Evolutionary conservation across 2,329 filamentous ascomycete species (phyloP).

Genomic region (Geoglossum cookeanum): DNA sequence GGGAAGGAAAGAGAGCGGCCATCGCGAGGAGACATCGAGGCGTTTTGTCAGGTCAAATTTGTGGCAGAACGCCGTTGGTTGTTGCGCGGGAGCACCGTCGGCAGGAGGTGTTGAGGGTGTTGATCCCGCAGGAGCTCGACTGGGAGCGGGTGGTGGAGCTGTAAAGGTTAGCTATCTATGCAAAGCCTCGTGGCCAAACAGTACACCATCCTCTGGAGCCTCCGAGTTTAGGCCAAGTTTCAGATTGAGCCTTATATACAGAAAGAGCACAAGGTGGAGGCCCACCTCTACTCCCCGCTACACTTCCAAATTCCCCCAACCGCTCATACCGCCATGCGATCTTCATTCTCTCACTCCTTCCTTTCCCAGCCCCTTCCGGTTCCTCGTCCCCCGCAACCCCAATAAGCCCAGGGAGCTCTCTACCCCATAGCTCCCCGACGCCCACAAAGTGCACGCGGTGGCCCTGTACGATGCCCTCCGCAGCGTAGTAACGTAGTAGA

Average conservation of each 20-base stretch:
- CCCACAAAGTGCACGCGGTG: conserved; percentile 78
- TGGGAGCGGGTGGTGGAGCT: not conserved
- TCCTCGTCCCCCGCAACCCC: conserved; percentile 25
- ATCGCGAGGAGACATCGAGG: conserved; percentile 18
- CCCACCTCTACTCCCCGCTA: conserved; percentile 41
- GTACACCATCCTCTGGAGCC: not conserved
- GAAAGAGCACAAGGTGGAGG: conserved; percentile 5
- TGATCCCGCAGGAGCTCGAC: not conserved
- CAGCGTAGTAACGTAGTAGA: conserved; percentile 72
- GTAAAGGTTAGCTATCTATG: not conserved
- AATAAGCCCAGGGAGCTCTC: conserved; percentile 61
- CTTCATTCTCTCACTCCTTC: conserved; percentile 66
- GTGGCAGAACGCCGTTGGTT: conserved; percentile 26
- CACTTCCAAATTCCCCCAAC: conserved; percentile 47
- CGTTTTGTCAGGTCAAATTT: conserved; percentile 33
- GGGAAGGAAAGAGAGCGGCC: conserved; percentile 24
- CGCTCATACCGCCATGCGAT: conserved; percentile 96
- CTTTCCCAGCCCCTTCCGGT: conserved; percentile 22
- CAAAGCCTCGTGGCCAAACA: not conserved
- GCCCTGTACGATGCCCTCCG: conserved; percentile 80
- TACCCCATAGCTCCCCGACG: conserved; percentile 57
- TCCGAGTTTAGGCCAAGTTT: not conserved
- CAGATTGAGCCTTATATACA: not conserved
- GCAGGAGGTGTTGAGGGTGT: not conserved
- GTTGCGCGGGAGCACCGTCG: not conserved